Percentiles rank a stretch among this genome's conserved stretches.
Conservation (phyloP, 352 stramenopile genomes). For the Pythium monospermum region DNA sequence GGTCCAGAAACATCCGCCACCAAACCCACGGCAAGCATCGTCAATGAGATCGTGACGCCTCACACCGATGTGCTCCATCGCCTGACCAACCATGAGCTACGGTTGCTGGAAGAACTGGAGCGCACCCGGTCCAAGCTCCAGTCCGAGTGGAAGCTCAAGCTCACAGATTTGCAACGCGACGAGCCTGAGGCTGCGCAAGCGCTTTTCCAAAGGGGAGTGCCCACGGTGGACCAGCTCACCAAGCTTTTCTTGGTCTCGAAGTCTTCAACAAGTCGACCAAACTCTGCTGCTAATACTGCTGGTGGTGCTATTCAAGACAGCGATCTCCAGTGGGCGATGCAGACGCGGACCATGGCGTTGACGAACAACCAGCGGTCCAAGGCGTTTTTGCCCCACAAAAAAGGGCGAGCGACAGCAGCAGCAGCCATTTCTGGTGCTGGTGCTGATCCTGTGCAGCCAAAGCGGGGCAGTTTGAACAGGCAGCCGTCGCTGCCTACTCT, state of each 20-base stretch:
- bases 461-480: constrained; percentile 9
- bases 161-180: constrained; percentile 41
- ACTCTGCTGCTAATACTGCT: constrained; percentile 4
- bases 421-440: too few species aligned
- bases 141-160: constrained; percentile 61
- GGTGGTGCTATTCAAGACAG: too few species aligned
- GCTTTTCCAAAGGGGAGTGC: constrained; percentile 21
- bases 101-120: constrained; percentile 73
- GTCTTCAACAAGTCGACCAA: constrained; percentile 1
- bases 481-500: constrained; percentile 16
- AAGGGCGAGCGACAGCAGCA: constrained; percentile 13
- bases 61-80: constrained; percentile 63
- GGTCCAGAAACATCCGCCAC: too few species aligned
- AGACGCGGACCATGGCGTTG: constrained; percentile 36
- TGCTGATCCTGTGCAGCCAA: too few species aligned
- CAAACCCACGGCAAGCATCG: too few species aligned
- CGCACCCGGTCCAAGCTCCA: constrained; percentile 62
- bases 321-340: constrained; percentile 38
- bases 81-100: constrained; percentile 73
- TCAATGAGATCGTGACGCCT: constrained; percentile 24
- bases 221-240: constrained; percentile 35
- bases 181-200: constrained; percentile 27
- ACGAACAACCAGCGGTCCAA: constrained; percentile 41
- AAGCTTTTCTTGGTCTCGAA: constrained; percentile 30
- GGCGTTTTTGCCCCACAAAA: constrained; percentile 42